phyloP scores from a whole-genome alignment of 1,284 basidiomycete genomes.

The Wolfiporia cocos region DNA sequence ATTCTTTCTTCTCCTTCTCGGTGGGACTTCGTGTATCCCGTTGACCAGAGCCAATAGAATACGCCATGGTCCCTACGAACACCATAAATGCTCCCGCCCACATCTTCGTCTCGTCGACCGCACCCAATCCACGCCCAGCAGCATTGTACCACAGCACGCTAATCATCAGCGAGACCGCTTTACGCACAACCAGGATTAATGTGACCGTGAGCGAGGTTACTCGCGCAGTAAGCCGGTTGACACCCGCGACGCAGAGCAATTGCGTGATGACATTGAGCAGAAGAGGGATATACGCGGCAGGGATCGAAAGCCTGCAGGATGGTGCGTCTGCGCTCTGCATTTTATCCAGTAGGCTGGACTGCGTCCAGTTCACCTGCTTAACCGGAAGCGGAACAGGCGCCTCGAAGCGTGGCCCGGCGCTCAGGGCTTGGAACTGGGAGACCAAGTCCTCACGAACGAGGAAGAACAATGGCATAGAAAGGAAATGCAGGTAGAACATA shows the following conservation, averaged over 20 bases:
- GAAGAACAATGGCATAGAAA: conserved; percentile 69
- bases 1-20: conserved; percentile 11
- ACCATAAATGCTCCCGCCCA: conserved; percentile 68
- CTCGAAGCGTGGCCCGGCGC: conserved; percentile 31
- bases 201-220: conserved; percentile 84
- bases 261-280: conserved; percentile 81
- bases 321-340: conserved; percentile 1
- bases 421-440: conserved; percentile 41
- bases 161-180: conserved; percentile 80
- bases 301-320: conserved; percentile 33
- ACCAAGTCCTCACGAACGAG: conserved; percentile 47
- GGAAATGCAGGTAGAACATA: conserved; percentile 84
- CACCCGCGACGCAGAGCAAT: conserved; percentile 85
- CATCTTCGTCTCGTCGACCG: conserved; percentile 35
- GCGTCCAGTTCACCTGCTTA: conserved; percentile 12
- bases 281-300: conserved; percentile 63
- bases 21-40: too few species aligned
- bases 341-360: conserved; percentile 1
- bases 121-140: conserved; percentile 25
- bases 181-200: conserved; percentile 84
- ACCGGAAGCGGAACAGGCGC: conserved; percentile 18
- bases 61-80: conserved; percentile 67
- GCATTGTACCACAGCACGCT: conserved; percentile 49
- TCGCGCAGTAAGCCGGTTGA: conserved; percentile 77
- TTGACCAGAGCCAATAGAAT: conserved; percentile 34